Evolutionary conservation across 1,139 yeast species (phyloP).

Genomic region (Kodamaea alishanica): DNA sequence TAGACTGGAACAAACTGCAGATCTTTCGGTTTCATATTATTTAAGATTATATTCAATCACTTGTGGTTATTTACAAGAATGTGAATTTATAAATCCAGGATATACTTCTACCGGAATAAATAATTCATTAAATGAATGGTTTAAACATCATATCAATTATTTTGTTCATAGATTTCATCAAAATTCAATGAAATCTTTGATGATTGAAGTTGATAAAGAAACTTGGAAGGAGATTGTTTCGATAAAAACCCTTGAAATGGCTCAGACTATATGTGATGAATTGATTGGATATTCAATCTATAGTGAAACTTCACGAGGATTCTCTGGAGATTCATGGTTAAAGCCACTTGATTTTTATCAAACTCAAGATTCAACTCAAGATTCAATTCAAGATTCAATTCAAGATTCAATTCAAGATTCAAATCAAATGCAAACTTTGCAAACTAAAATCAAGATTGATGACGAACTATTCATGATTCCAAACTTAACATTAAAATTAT

Average conservation of each 20-base stretch:
- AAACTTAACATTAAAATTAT: slow-evolving; percentile 29
- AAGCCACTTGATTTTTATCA: slow-evolving; percentile 29
- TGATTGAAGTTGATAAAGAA: slow-evolving; percentile 59
- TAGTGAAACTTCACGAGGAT: slow-evolving; percentile 31
- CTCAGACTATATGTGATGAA: slow-evolving; percentile 55
- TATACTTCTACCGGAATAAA: slow-evolving; percentile 52
- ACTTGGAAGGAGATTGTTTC: slow-evolving; percentile 67
- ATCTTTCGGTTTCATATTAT: slow-evolving; percentile 52
- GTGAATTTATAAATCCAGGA: slow-evolving; percentile 81
- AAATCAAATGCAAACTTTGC: too few relatives aligned
- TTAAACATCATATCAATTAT: slow-evolving; percentile 62
- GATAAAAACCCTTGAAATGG: slow-evolving; percentile 23
- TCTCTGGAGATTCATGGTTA: slow-evolving; percentile 47
- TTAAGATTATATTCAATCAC: slow-evolving; percentile 64
- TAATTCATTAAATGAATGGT: slow-evolving; percentile 56
- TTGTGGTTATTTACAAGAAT: slow-evolving; percentile 70
- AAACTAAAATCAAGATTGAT: slow-evolving; percentile 35
- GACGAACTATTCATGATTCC: slow-evolving; percentile 44
- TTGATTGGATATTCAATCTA: slow-evolving; percentile 50
- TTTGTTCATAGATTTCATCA: slow-evolving; percentile 59
- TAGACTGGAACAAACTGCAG: slow-evolving; percentile 68
- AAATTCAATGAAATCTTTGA: slow-evolving; percentile 43
- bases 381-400: too few relatives aligned
- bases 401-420: too few relatives aligned
- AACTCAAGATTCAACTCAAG: slow-evolving; percentile 2